Percentiles rank a stretch among this genome's conserved stretches.
These are phyloP conservation scores for Neurospora africana DNA, from an alignment of 495 filamentous ascomycete genomes.

Conservation along the genomic window DNA sequence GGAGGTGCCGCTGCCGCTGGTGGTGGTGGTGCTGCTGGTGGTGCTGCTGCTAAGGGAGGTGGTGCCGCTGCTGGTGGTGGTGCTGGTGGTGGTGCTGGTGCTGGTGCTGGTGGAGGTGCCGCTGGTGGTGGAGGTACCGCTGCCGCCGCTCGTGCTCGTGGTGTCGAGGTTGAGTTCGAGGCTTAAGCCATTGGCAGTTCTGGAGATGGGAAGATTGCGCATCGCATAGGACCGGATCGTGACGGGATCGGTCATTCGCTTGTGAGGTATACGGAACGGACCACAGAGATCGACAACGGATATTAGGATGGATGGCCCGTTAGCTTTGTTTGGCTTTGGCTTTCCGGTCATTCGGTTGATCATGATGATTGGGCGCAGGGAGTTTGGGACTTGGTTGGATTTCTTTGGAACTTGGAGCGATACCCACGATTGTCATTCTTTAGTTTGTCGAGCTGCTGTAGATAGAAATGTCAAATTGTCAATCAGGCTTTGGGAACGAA, in stretches of 20 bases:
- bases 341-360: neutral
- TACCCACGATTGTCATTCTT: neutral
- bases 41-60: neutral
- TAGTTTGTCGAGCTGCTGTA: neutral
- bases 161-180: neutral
- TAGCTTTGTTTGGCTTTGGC: neutral
- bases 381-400: neutral
- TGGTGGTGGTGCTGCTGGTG: too few species aligned
- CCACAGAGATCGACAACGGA: neutral
- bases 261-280: neutral
- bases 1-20: too few species aligned
- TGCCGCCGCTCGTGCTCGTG: neutral
- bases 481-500: neutral
- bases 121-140: too few species aligned
- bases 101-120: too few species aligned
- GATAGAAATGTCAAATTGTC: neutral
- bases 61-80: too few species aligned
- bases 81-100: too few species aligned
- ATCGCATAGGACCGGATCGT: neutral
- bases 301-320: neutral
- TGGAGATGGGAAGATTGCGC: neutral
- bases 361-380: neutral
- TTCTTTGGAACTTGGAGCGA: neutral
- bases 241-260: neutral
- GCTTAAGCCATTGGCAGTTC: neutral